A percentile compares a stretch with the other conserved stretches of the same genome.
Conservation (phyloP, 2,329 filamentous ascomycete genomes). For the Botrytis galanthina region DNA sequence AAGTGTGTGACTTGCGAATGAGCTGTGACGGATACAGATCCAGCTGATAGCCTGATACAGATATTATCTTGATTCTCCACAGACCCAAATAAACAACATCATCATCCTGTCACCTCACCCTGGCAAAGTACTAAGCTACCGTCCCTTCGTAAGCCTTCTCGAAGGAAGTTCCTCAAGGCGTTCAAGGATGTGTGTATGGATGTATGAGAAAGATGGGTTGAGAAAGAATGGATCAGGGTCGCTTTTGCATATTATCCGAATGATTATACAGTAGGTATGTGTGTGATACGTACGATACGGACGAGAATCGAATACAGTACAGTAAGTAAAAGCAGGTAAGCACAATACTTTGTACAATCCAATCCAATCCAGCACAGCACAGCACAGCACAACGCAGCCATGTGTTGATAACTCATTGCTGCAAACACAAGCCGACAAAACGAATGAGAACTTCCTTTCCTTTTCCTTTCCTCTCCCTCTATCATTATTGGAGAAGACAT, state of each 20-base stretch:
- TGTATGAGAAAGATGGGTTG: not conserved
- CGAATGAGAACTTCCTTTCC: not conserved
- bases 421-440: not conserved
- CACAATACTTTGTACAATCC: too few relatives aligned
- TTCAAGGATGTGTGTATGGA: not conserved
- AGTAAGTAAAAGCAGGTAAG: not conserved
- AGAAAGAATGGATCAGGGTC: constrained; percentile 11
- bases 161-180: not conserved
- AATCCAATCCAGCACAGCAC: not conserved
- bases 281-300: not conserved
- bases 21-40: not conserved
- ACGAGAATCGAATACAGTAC: not conserved
- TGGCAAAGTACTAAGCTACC: not conserved
- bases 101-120: not conserved
- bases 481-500: not conserved
- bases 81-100: not conserved
- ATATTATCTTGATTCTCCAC: not conserved
- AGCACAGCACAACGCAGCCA: not conserved
- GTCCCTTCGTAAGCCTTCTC: not conserved
- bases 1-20: not conserved
- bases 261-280: too few relatives aligned
- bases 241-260: not conserved
- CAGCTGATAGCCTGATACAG: not conserved
- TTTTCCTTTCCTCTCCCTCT: not conserved
- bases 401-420: constrained; percentile 2